A percentile compares a stretch with the other conserved stretches of the same genome.
These are phyloP conservation scores for Coemansia brasiliensis DNA, from an alignment of 192 early-diverging fungal genomes.

Conservation along the genomic window DNA sequence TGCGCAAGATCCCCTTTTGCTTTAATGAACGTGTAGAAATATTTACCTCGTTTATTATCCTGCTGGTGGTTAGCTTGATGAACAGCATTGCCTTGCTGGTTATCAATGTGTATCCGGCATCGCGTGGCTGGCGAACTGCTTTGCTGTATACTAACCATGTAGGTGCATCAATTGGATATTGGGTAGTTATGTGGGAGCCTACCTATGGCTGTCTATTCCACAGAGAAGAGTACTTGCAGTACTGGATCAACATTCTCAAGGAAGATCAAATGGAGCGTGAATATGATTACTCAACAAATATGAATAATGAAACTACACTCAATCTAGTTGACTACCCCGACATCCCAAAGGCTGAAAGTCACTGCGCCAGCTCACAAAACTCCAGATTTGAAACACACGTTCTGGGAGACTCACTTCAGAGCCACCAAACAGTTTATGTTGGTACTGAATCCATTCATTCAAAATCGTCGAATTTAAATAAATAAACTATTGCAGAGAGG, in stretches of 20 bases:
- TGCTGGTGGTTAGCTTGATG: conserved; percentile 22
- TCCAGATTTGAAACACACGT: no score
- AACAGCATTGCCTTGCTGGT: conserved; percentile 34
- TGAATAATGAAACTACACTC: conserved; percentile 21
- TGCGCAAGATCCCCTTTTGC: conserved; percentile 44
- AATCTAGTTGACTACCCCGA: conserved; percentile 14
- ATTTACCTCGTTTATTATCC: conserved; percentile 12
- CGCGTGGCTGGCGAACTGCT: conserved; percentile 31
- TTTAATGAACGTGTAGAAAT: conserved; percentile 42
- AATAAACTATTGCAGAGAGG: no score
- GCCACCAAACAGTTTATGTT: no score
- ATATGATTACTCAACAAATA: conserved; percentile 29
- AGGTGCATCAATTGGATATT: conserved; percentile 28
- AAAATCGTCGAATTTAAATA: no score
- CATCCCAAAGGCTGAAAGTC: neutral
- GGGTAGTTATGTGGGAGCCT: conserved; percentile 45
- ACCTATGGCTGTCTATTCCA: conserved; percentile 40
- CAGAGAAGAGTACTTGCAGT: conserved; percentile 36
- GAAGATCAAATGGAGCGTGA: conserved; percentile 31
- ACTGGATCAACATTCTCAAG: conserved; percentile 42
- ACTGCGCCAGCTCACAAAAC: neutral
- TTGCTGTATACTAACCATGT: conserved; percentile 40
- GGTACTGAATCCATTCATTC: no score
- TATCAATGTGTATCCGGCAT: conserved; percentile 30
- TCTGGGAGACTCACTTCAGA: no score